A percentile compares a stretch with the other conserved stretches of the same genome.
phyloP scores from a whole-genome alignment of 345 rosid species.

The Acer campestre region DNA sequence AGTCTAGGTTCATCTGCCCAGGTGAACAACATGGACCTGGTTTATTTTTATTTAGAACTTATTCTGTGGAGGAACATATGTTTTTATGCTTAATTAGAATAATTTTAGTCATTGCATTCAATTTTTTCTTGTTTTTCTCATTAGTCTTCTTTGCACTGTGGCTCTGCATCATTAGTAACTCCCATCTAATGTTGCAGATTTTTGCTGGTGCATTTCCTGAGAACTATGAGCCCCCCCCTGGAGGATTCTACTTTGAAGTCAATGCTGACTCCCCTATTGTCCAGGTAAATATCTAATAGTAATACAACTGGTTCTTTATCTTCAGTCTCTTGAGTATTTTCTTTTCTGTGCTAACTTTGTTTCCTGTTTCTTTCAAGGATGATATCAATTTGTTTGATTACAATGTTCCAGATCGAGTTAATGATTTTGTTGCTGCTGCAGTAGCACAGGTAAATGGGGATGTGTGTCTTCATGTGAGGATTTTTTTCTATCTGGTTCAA shows the following conservation, averaged over 20 bases:
- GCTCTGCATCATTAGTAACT: constrained; percentile 13
- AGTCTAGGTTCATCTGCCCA: constrained; percentile 87
- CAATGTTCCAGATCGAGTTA: constrained; percentile 92
- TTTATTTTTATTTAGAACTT: constrained; percentile 8
- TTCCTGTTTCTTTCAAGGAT: constrained; percentile 60
- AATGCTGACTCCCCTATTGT: constrained; percentile 71
- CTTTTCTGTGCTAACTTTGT: constrained; percentile 26
- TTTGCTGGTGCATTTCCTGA: constrained; percentile 95
- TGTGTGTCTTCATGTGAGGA: not conserved
- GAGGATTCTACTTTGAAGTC: constrained; percentile 93
- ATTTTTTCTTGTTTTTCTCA: not conserved
- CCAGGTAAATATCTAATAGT: constrained; percentile 53
- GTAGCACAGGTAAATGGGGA: constrained; percentile 66
- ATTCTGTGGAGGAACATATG: not conserved
- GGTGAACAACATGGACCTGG: constrained; percentile 37
- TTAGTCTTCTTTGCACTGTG: not conserved
- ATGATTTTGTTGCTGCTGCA: constrained; percentile 93
- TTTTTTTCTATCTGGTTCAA: constrained; percentile 7
- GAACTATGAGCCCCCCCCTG: constrained; percentile 92
- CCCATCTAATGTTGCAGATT: constrained; percentile 50
- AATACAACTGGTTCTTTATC: constrained; percentile 8
- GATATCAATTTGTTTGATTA: constrained; percentile 78
- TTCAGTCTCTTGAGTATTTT: constrained; percentile 8
- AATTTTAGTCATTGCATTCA: not conserved
- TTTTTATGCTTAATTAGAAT: not conserved